A percentile compares a stretch with the other conserved stretches of the same genome.
Evolutionary conservation across 2,329 filamentous ascomycete genomes (phyloP).

Genomic region (Dryadomyces quercivorus): DNA sequence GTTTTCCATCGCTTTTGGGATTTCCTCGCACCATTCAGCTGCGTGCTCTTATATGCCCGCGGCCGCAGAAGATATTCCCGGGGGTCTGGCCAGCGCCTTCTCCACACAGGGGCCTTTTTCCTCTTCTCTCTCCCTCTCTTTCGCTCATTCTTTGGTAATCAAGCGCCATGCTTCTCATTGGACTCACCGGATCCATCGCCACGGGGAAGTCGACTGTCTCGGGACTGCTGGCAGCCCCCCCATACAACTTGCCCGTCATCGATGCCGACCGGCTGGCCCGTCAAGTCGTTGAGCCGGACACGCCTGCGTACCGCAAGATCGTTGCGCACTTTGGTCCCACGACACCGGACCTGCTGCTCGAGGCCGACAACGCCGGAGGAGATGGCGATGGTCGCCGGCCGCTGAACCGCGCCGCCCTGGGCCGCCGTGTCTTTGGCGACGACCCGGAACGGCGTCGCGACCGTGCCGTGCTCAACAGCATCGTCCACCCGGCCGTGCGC

Average conservation of each 20-base stretch:
- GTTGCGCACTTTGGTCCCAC: constrained; percentile 67
- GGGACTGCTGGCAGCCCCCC: constrained; percentile 61
- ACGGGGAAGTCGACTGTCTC: constrained; percentile 98
- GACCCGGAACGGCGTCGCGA: constrained; percentile 58
- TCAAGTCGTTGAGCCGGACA: constrained; percentile 88
- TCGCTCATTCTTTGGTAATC: neutral
- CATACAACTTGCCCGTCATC: constrained; percentile 80
- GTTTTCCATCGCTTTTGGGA: too few relatives aligned
- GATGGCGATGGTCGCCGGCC: constrained; percentile 26
- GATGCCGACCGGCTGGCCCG: constrained; percentile 90
- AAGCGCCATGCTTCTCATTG: constrained; percentile 75
- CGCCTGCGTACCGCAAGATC: constrained; percentile 69
- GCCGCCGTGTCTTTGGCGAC: constrained; percentile 74
- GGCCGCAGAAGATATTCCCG: too few relatives aligned
- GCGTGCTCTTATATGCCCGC: too few relatives aligned
- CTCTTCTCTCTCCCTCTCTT: neutral
- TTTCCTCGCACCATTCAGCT: too few relatives aligned
- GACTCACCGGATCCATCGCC: constrained; percentile 91
- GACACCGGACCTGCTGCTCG: constrained; percentile 77
- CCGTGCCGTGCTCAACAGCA: constrained; percentile 67
- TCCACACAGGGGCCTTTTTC: neutral
- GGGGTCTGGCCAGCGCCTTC: too few relatives aligned
- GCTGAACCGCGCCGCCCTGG: constrained; percentile 76
- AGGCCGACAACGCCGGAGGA: constrained; percentile 31
- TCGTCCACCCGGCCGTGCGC: constrained; percentile 86